Conservation (phyloP, 2,329 filamentous ascomycete species). For the Hymenoscyphus linearis region DNA sequence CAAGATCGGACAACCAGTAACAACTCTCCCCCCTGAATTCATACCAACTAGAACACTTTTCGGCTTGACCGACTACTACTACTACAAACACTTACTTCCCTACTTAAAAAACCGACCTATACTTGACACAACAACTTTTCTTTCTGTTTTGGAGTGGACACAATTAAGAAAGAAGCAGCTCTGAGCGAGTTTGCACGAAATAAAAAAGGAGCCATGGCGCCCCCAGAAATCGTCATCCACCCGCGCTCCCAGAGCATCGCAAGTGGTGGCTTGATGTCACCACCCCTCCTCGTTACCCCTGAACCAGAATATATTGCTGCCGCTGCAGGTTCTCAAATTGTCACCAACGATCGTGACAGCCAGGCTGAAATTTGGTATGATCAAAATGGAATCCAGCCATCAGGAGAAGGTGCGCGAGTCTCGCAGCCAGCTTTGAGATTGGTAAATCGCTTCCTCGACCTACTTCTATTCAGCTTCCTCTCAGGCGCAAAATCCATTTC, state of each 20-base stretch:
- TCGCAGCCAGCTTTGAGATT: constrained; percentile 67
- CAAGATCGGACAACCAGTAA: not conserved
- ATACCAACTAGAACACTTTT: not conserved
- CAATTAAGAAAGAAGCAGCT: not conserved
- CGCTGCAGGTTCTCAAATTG: constrained; percentile 83
- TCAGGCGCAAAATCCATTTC: constrained; percentile 72
- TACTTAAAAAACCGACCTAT: too few species aligned
- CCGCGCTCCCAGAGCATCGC: constrained; percentile 53
- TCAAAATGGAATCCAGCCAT: constrained; percentile 59
- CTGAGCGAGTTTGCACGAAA: not conserved
- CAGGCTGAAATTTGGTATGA: constrained; percentile 66
- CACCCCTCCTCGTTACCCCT: constrained; percentile 65
- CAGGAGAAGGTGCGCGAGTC: constrained; percentile 65
- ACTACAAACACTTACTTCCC: too few species aligned
- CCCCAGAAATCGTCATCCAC: constrained; percentile 19
- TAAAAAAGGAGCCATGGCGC: constrained; percentile 16
- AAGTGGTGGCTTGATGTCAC: constrained; percentile 59
- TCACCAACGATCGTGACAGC: constrained; percentile 80
- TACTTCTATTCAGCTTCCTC: constrained; percentile 88
- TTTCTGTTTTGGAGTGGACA: not conserved
- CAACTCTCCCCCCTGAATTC: not conserved
- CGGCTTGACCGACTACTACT: not conserved
- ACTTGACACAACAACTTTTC: not conserved
- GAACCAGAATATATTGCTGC: constrained; percentile 82
- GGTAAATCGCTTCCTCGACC: constrained; percentile 89